Evolutionary conservation across 1,284 basidiomycete species (phyloP).

Genomic region (Trametes hirsuta): DNA sequence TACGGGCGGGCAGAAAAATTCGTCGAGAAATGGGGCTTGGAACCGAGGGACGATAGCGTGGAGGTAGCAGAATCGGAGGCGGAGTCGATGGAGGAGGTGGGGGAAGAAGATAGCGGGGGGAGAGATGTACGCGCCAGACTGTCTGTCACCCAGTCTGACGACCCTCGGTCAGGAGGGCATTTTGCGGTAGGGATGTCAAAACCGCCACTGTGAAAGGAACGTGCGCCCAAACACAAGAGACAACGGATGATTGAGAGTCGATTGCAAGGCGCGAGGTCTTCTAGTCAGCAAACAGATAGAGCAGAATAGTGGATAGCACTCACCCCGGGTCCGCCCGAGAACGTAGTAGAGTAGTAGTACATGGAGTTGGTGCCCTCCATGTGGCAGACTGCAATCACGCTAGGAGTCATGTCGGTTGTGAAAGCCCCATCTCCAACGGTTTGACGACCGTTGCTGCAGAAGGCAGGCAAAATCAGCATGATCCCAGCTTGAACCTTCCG

Average conservation of each 20-base stretch:
- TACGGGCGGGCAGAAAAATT: slow-evolving; percentile 40
- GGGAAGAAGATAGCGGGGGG: slow-evolving; percentile 45
- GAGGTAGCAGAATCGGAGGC: slow-evolving; percentile 35
- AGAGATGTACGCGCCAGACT: slow-evolving; percentile 67
- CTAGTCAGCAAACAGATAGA: slow-evolving; percentile 5
- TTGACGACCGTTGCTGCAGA: slow-evolving; percentile 84
- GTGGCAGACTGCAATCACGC: slow-evolving; percentile 82
- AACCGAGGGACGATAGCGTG: slow-evolving; percentile 35
- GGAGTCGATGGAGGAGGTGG: slow-evolving; percentile 41
- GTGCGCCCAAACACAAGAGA: neutral
- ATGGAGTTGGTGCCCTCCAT: slow-evolving; percentile 76
- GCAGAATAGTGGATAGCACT: slow-evolving; percentile 31
- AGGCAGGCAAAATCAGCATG: slow-evolving; percentile 15
- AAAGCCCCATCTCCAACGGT: slow-evolving; percentile 93
- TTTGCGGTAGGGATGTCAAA: slow-evolving; percentile 85
- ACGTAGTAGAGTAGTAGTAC: slow-evolving; percentile 87
- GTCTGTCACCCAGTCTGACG: slow-evolving; percentile 91
- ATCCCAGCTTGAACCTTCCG: neutral
- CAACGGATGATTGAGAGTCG: neutral
- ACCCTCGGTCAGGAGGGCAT: slow-evolving; percentile 93
- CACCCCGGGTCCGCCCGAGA: slow-evolving; percentile 87
- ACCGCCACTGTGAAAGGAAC: slow-evolving; percentile 67
- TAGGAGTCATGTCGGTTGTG: slow-evolving; percentile 75
- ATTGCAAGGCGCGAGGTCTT: neutral
- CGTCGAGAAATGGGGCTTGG: slow-evolving; percentile 23